These are phyloP conservation scores for Phytophthora fragariae DNA, from an alignment of 352 stramenopile species.

Conservation along the genomic window DNA sequence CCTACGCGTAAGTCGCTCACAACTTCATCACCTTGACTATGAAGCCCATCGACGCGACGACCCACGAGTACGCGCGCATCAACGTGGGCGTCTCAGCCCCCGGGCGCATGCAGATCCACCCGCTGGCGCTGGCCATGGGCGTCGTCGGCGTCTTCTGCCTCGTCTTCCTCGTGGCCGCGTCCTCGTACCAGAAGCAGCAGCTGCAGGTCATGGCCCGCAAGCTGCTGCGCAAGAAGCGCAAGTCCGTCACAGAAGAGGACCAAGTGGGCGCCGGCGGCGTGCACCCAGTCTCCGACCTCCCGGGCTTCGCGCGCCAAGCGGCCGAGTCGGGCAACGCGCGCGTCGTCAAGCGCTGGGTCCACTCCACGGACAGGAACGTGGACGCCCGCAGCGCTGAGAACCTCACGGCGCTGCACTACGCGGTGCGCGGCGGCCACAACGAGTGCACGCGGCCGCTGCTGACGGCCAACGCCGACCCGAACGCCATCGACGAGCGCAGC, in stretches of 20 bases:
- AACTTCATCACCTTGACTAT: slow-evolving; percentile 18
- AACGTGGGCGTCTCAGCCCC: slow-evolving; percentile 28
- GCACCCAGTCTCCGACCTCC: slow-evolving; percentile 49
- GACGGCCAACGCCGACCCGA: slow-evolving; percentile 65
- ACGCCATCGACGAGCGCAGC: slow-evolving; percentile 74
- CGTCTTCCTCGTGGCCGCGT: slow-evolving; percentile 72
- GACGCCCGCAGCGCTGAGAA: slow-evolving; percentile 79
- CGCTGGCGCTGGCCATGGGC: slow-evolving; percentile 69
- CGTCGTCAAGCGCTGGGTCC: slow-evolving; percentile 85
- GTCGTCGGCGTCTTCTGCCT: slow-evolving; percentile 66
- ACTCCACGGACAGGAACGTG: slow-evolving; percentile 71
- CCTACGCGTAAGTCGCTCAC: slow-evolving; percentile 20
- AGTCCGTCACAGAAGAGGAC: slow-evolving; percentile 50
- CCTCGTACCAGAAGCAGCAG: slow-evolving; percentile 82
- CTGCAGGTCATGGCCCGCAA: slow-evolving; percentile 85
- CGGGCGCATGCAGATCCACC: slow-evolving; percentile 55
- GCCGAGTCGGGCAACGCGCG: slow-evolving; percentile 78
- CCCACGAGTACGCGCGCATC: slow-evolving; percentile 38
- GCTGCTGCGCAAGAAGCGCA: slow-evolving; percentile 74
- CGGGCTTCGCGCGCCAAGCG: slow-evolving; percentile 69
- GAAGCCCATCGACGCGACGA: slow-evolving; percentile 39
- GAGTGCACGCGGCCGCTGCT: slow-evolving; percentile 78
- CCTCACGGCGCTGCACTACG: slow-evolving; percentile 83
- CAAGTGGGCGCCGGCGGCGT: slow-evolving; percentile 27
- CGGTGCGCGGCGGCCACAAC: slow-evolving; percentile 76